Percentiles rank a stretch among this genome's conserved stretches.
Conservation (phyloP, 306 rosid genomes). For the Dalbergia oliveri region DNA sequence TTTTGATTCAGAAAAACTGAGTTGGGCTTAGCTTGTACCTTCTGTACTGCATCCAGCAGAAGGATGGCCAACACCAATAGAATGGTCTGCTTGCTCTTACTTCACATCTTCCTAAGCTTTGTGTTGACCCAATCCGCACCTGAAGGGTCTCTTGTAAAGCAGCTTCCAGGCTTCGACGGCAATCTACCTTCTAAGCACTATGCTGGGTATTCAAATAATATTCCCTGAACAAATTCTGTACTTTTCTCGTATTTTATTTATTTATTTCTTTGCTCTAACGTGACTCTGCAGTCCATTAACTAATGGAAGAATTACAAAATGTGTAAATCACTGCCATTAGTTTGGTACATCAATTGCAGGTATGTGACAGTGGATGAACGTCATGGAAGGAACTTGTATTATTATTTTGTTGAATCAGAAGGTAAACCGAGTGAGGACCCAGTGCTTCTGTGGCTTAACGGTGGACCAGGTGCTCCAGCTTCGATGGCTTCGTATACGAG, state of each 20-base stretch:
- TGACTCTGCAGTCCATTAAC: no score
- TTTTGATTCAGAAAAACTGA: background rate
- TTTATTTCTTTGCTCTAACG: no score
- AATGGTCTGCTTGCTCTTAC: background rate
- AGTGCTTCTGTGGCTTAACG: constrained; percentile 82
- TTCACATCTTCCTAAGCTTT: constrained; percentile 17
- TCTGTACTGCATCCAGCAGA: background rate
- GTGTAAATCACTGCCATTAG: background rate
- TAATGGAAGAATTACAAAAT: background rate
- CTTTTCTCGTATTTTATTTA: background rate
- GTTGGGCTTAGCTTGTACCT: background rate
- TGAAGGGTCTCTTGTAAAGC: background rate
- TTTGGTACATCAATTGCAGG: constrained; percentile 13
- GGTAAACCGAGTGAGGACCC: constrained; percentile 68
- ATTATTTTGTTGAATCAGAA: constrained; percentile 72
- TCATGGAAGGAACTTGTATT: constrained; percentile 71
- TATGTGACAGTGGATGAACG: constrained; percentile 43
- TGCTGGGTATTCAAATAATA: constrained; percentile 55
- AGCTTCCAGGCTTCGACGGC: constrained; percentile 5
- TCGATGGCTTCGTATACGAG: constrained; percentile 79
- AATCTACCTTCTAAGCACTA: constrained; percentile 21
- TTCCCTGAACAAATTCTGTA: background rate
- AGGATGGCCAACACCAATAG: constrained; percentile 1
- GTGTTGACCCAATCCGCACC: constrained; percentile 41
- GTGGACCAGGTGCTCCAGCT: constrained; percentile 87